phyloP scores from a whole-genome alignment of 257 asterid species.

The Agastache rugosa region DNA sequence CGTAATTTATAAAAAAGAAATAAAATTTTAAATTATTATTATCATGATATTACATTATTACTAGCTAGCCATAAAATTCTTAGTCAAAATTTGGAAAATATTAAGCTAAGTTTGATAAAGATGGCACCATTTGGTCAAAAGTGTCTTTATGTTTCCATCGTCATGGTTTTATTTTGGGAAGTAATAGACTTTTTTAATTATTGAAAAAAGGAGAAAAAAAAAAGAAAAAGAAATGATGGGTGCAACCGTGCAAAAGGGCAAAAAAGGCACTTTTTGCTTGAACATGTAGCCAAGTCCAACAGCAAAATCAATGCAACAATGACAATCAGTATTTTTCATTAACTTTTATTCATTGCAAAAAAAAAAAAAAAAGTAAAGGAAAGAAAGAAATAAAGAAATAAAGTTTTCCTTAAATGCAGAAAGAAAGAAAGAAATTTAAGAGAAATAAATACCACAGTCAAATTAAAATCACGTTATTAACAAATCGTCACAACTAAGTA shows the following conservation, averaged over 20 bases:
- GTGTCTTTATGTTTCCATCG: neutral
- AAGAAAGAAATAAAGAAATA: too few species aligned
- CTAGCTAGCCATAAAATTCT: neutral
- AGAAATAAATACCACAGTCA: too few species aligned
- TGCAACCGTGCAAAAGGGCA: neutral
- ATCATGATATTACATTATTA: too few species aligned
- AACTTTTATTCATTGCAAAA: neutral
- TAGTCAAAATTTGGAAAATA: neutral
- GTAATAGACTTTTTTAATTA: neutral
- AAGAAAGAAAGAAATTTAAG: too few species aligned
- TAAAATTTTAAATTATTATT: too few species aligned
- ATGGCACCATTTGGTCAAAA: neutral
- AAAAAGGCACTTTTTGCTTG: conserved; percentile 7
- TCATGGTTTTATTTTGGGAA: neutral
- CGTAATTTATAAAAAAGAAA: too few species aligned
- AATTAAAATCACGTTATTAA: too few species aligned
- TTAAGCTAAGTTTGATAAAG: neutral
- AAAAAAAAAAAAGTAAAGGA: too few species aligned
- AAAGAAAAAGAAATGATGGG: neutral
- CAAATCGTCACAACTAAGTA: too few species aligned
- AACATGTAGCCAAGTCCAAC: conserved; percentile 11
- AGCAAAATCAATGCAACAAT: neutral
- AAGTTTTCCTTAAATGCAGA: too few species aligned
- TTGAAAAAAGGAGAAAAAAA: neutral
- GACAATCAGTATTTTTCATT: neutral